Evolutionary conservation across 768 basidiomycete species (phyloP).

Genomic region (Suillus ampliporus): DNA sequence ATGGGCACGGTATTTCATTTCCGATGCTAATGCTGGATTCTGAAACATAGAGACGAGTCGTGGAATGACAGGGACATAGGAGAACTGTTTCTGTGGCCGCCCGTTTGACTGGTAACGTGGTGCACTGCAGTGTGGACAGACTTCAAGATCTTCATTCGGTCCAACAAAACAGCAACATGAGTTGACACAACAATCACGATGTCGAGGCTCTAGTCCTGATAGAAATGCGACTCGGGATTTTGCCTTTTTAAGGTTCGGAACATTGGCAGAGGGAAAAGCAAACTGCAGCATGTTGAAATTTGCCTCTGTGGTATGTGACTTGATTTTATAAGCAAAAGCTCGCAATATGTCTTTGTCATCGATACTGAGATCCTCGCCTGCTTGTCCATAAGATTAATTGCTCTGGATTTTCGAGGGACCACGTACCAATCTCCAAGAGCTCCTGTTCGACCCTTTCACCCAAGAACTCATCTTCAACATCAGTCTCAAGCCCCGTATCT

Average conservation of each 20-base stretch:
- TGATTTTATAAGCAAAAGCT: constrained; percentile 36
- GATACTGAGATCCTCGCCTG: background rate
- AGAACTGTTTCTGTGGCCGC: constrained; percentile 35
- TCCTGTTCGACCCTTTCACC: constrained; percentile 1
- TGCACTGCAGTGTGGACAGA: constrained; percentile 43
- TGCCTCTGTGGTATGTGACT: constrained; percentile 29
- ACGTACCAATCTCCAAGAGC: constrained; percentile 3
- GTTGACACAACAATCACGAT: constrained; percentile 49
- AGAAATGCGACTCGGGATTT: constrained; percentile 34
- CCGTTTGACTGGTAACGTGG: constrained; percentile 28
- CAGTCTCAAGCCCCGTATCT: background rate
- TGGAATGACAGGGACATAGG: constrained; percentile 46
- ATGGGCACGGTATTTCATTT: constrained; percentile 37
- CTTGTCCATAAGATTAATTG: background rate
- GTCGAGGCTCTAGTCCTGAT: constrained; percentile 36
- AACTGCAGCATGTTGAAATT: constrained; percentile 31
- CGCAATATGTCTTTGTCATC: constrained; percentile 26
- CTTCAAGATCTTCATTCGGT: constrained; percentile 25
- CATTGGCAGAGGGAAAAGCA: constrained; percentile 26
- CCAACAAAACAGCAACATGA: constrained; percentile 48
- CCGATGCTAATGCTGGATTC: constrained; percentile 23
- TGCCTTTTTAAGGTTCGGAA: constrained; percentile 25
- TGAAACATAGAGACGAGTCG: constrained; percentile 34
- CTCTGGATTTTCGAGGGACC: background rate
- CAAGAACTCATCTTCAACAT: background rate